A percentile compares a stretch with the other conserved stretches of the same genome.
Conservation (phyloP, 331 rosid genomes). For the Ulmus americana region DNA sequence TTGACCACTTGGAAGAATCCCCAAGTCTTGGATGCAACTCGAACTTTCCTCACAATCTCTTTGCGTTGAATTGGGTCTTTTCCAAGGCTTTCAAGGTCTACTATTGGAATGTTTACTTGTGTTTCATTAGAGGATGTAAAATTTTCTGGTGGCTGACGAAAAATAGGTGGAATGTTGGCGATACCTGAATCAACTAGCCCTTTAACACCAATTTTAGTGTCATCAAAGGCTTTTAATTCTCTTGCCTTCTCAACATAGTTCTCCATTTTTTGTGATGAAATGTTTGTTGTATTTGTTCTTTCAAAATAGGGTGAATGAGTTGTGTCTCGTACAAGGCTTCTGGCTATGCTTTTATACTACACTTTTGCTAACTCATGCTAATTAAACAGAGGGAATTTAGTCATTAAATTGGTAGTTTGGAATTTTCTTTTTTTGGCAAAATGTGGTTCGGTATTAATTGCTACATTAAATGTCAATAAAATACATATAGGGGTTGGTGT, state of each 20-base stretch:
- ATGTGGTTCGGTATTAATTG: too few species aligned
- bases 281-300: too few species aligned
- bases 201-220: conserved; percentile 58
- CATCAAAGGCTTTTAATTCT: conserved; percentile 51
- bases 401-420: too few species aligned
- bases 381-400: too few species aligned
- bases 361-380: too few species aligned
- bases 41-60: conserved; percentile 13
- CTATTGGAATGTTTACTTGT: conserved; percentile 19
- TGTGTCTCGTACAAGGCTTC: too few species aligned
- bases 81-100: conserved; percentile 18
- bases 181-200: conserved; percentile 35
- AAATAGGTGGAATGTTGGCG: neutral
- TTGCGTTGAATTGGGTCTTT: neutral
- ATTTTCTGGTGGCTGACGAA: neutral
- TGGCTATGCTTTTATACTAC: too few species aligned
- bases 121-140: neutral
- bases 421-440: too few species aligned
- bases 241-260: conserved; percentile 21
- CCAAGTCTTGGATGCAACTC: conserved; percentile 17
- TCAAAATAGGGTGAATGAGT: too few species aligned
- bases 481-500: too few species aligned
- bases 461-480: too few species aligned
- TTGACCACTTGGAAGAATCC: conserved; percentile 39
- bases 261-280: too few species aligned